These are phyloP conservation scores for Cladosporium sp. DNA, from an alignment of 2,329 filamentous ascomycete species.

Conservation along the genomic window DNA sequence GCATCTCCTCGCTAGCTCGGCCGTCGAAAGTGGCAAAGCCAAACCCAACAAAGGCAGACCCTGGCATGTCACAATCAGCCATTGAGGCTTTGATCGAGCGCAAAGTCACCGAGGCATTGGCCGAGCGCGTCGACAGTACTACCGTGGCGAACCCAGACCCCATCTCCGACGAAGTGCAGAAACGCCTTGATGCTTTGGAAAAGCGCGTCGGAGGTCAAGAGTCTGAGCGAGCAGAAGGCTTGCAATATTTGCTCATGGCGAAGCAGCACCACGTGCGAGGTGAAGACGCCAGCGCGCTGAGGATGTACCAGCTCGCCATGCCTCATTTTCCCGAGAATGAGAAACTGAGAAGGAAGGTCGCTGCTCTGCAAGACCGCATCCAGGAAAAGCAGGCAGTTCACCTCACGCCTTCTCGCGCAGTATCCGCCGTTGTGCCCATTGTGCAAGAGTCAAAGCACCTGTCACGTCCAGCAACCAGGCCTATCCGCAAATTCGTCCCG, in stretches of 20 bases:
- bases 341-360: constrained; percentile 62
- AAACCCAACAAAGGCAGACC: constrained; percentile 18
- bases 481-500: constrained; percentile 10
- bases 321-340: constrained; percentile 82
- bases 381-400: constrained; percentile 35
- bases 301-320: constrained; percentile 80
- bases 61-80: constrained; percentile 52
- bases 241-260: constrained; percentile 84
- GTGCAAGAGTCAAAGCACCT: background rate
- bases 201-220: constrained; percentile 65
- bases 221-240: constrained; percentile 73
- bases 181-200: constrained; percentile 78
- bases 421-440: background rate
- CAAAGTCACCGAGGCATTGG: constrained; percentile 85
- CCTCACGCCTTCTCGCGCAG: background rate
- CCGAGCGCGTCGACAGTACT: constrained; percentile 56
- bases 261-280: constrained; percentile 84
- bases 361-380: constrained; percentile 49
- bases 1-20: constrained; percentile 37
- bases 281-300: constrained; percentile 71
- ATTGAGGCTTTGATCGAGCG: constrained; percentile 92
- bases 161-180: constrained; percentile 74
- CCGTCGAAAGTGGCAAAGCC: constrained; percentile 38
- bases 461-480: constrained; percentile 9
- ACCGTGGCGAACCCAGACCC: constrained; percentile 18